Base-by-base conservation (phyloP, 1,284 basidiomycete species). In the Malassezia pachydermatis region DNA sequence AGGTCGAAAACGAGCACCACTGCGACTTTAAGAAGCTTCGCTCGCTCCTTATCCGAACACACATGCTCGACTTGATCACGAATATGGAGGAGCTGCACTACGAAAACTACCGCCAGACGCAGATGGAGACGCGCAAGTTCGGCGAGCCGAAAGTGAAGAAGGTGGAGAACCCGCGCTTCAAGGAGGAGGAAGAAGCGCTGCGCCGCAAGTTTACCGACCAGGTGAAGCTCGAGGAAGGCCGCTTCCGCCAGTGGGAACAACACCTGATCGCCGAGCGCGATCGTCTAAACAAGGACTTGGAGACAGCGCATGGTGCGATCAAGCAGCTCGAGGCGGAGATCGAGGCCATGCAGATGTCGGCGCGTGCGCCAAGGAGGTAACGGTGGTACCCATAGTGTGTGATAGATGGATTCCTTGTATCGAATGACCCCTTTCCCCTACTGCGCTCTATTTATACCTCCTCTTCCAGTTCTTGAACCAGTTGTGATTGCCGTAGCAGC, bases 111-210 rank as follows among this genome's bases (percentile, higher is more conserved):
- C 82, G 92, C 53, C 88, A 95, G 71, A 81, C 88, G 59, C 94
- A 98, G 77, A 96, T 99, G 94, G 94, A 99, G 79, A 96, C 92
- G 16, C 84, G 94, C 76, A 98, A 98, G 77, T 94, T 90, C 62
- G 92, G 92, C 62, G 94, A 98, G 75, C 83, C 89, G 62, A 96
- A 96, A 78, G 88, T 94, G 65, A 92, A 89, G 81, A 96, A 95
- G 78, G 78, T 90, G 60, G 92, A 98, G 76, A 99, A 98, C 76
- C 94, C 94, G 66, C 96, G 96, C 76, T 99, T 94, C 82, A 92
- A 92, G 78, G 94, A 98, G 75, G 92, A 99, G 75, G 92, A 99
- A 73, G 92, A 99, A 75, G 78, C 82, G 41, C 80, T 98, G 58
- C 79, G 92, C 67, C 95, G 92, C 79, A 81, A 89, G 55, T 99